Evolutionary conservation across 495 filamentous ascomycete species (phyloP), one percentile per base, ranked within the genome.

Genomic region (Penicillium turbatum): DNA sequence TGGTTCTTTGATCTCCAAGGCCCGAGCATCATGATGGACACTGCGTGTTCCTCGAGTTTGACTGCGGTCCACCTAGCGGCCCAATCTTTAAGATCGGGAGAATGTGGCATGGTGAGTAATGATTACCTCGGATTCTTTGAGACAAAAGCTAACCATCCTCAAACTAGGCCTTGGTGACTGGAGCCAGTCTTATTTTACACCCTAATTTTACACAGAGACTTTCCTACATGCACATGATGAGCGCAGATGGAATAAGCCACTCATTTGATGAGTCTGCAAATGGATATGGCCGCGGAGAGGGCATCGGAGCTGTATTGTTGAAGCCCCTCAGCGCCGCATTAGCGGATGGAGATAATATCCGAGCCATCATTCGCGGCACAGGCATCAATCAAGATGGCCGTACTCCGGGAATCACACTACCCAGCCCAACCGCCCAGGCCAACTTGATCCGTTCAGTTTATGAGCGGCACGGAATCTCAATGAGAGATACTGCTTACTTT

Each of bases 381-480:
- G 70, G 39, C 1, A 54, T 49, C 3, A 71, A 71, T 21, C 61
- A 66, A 30, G 68, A 72, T 56, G 67, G 70, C 3, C 32, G 52
- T 3, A 68, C 64, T 7, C 69, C 73, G 3, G 79, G 79, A 27
- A 81, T 85, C 30, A 82, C 79, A 3, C 69, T 79, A 69, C 83
- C 83, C 2, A 82, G 71, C 13, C 71, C 63, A 2, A 70, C 71
- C 1, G 77, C 82, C 5, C 83, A 86, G 68, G 75, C 70, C 59
- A 56, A 62, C 34, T 37, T 84, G 1, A 82, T 85, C 35, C 65
- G 69, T 3, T 63, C 72, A 12, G 74, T 73, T 0, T 86, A 86
- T 60, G 54, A 56, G 24, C 6, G 72, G 65, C 17, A 63, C 78
- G 9, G 55, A 58, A 34, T 63, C 72, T 35, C 26, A 54, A 70